phyloP scores from a whole-genome alignment of 306 rosid genomes.

The Vachellia pachyceras region DNA sequence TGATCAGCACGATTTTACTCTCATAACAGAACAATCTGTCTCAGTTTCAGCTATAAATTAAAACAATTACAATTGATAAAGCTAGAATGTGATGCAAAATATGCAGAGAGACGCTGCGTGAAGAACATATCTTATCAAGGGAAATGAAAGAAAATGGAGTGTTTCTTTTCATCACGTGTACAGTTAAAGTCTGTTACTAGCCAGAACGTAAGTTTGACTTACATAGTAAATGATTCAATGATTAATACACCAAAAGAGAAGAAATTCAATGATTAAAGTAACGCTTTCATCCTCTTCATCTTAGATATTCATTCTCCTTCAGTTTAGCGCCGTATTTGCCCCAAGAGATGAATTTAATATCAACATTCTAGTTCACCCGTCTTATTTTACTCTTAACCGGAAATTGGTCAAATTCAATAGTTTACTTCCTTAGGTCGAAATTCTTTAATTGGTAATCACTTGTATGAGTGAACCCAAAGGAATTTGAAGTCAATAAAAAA shows the following conservation, averaged over 20 bases:
- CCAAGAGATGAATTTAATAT: not conserved
- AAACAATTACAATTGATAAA: not conserved
- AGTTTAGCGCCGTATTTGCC: not conserved
- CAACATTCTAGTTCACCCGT: not conserved
- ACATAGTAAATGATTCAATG: no score
- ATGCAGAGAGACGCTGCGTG: not conserved
- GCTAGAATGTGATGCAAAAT: not conserved
- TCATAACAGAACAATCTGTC: not conserved
- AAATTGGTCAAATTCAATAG: conserved; percentile 36
- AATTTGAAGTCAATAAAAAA: conserved; percentile 4
- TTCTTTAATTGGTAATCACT: conserved; percentile 19
- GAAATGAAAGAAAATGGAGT: not conserved
- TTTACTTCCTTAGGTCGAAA: not conserved
- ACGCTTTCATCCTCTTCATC: not conserved
- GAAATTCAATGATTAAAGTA: not conserved
- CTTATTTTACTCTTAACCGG: conserved; percentile 7
- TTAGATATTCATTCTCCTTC: not conserved
- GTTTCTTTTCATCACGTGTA: not conserved
- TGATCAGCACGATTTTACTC: not conserved
- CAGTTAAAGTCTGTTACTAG: not conserved
- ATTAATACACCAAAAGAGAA: not conserved
- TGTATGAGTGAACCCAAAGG: not conserved
- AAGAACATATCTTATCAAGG: not conserved
- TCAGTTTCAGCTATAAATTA: conserved; percentile 3
- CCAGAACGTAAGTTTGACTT: not conserved